phyloP scores from a whole-genome alignment of 2,329 filamentous ascomycete genomes.

The Alternaria postmessia region DNA sequence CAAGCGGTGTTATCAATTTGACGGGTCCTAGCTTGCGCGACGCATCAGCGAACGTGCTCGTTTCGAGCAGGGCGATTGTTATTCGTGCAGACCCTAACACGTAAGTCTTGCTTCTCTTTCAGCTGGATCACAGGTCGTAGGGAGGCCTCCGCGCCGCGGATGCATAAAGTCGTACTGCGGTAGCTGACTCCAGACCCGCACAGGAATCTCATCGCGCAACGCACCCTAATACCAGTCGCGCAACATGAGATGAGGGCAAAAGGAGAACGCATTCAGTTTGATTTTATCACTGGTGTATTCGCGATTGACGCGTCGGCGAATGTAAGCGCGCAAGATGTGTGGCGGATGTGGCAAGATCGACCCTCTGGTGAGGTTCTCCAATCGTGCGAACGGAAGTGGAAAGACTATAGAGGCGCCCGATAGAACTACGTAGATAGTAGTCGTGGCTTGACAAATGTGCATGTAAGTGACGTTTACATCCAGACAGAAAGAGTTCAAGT shows the following conservation, averaged over 20 bases:
- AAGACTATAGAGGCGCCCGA: background rate
- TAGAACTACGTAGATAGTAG: no score
- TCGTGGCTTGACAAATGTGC: no score
- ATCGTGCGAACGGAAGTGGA: background rate
- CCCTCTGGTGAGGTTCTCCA: background rate
- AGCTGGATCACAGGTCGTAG: background rate
- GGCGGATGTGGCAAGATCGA: background rate
- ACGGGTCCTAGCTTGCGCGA: background rate
- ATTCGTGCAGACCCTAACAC: background rate
- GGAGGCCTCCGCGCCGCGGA: background rate
- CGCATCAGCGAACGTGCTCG: background rate
- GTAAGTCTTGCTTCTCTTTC: slow-evolving; percentile 19
- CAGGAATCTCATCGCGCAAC: slow-evolving; percentile 46
- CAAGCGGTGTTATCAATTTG: slow-evolving; percentile 32
- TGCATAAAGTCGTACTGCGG: background rate
- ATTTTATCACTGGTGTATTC: background rate
- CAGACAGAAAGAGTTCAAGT: no score
- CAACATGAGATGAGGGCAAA: background rate
- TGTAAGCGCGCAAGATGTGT: background rate
- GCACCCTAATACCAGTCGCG: slow-evolving; percentile 42
- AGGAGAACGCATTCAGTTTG: background rate
- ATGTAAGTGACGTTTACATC: no score
- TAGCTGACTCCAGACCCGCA: slow-evolving; percentile 43
- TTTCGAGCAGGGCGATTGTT: background rate
- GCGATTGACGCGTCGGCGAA: background rate